Base-by-base conservation (phyloP, 257 asterid genomes). In the Plectranthus barbatus region DNA sequence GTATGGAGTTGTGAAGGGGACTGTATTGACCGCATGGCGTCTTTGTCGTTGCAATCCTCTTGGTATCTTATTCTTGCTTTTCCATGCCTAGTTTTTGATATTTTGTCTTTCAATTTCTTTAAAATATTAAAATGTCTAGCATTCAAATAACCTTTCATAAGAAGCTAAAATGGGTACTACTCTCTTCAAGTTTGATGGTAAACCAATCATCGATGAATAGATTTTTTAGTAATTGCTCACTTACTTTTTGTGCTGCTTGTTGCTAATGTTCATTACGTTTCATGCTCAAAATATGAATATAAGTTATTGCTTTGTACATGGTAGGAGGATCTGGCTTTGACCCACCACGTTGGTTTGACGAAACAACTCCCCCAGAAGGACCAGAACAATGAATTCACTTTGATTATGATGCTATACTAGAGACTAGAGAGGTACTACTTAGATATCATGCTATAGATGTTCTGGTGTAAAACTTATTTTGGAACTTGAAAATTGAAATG, bases 291-390 rank as follows among this genome's bases (percentile, higher is more conserved):
- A n/a, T n/a, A n/a, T n/a, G n/a, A n/a, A n/a, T n/a, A n/a, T n/a
- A n/a, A 26, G 9, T 4, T 10, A 9, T 26, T 55, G 40, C 11
- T 71, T 48, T 20, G 18, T 12, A 44, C 26, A 9, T 72, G 72
- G 41, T 64, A 91, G 98, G 98, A 67, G 93, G 91, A 15, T 81
- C 93, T 58, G 97, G 98, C 48, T 92, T 86, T 52, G 98, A 92
- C 76, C 98, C 98, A 47, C 97, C 97, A 0, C 74, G 98, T 68
- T 92, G 98, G 98, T 89, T 86, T 73, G 88, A 69, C 17, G 98
- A 88, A 81, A 47, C 77, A 59, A 60, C 66, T 46, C 79, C 86
- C 8, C 62, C 46, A 11, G 47, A 56, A 0, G 73, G 77, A 46
- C 47, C 47, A 41, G 17, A 41, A 41, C 47, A 68, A 50, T 87